phyloP scores from a whole-genome alignment of 352 stramenopile genomes.

The Phytophthora pseudosyringae region DNA sequence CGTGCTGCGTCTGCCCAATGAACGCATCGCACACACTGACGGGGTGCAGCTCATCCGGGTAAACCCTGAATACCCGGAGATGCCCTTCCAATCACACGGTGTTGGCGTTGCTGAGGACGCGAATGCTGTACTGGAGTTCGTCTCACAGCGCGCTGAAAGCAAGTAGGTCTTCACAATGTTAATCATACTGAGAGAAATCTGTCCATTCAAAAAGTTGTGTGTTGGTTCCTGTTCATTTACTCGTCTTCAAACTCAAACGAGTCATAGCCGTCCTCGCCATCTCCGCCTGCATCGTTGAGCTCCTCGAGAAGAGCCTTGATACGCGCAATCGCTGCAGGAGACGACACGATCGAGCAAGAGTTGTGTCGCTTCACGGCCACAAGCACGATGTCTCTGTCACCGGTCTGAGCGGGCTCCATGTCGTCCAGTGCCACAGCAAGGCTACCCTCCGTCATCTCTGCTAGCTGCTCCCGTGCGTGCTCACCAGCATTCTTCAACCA shows the following conservation, averaged over 20 bases:
- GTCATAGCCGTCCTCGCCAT: slow-evolving; percentile 76
- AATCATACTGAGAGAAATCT: slow-evolving; percentile 20
- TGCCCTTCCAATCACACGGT: slow-evolving; percentile 62
- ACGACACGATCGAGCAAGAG: slow-evolving; percentile 78
- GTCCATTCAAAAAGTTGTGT: slow-evolving; percentile 8
- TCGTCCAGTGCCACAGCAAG: slow-evolving; percentile 78
- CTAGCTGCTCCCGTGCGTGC: slow-evolving; percentile 51
- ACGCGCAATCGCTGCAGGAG: slow-evolving; percentile 61
- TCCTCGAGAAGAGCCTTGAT: slow-evolving; percentile 80
- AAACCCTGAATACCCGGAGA: slow-evolving; percentile 57
- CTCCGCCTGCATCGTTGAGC: slow-evolving; percentile 57
- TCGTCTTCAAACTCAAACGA: slow-evolving; percentile 80
- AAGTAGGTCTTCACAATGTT: slow-evolving; percentile 6
- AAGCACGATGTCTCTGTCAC: slow-evolving; percentile 73
- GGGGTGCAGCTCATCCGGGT: slow-evolving; percentile 65
- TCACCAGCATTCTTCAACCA: slow-evolving; percentile 83
- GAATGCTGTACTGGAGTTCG: slow-evolving; percentile 50
- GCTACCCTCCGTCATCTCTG: slow-evolving; percentile 63
- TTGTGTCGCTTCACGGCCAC: slow-evolving; percentile 69
- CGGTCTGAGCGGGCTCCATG: slow-evolving; percentile 81
- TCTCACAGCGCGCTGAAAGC: slow-evolving; percentile 23
- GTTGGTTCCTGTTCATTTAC: slow-evolving; percentile 19
- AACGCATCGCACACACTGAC: slow-evolving; percentile 47
- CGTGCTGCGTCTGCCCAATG: slow-evolving; percentile 63
- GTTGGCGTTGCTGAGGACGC: slow-evolving; percentile 52